A percentile compares a stretch with the other conserved stretches of the same genome.
phyloP scores from a whole-genome alignment of 2,329 filamentous ascomycete species.

The Claviceps spartinae region DNA sequence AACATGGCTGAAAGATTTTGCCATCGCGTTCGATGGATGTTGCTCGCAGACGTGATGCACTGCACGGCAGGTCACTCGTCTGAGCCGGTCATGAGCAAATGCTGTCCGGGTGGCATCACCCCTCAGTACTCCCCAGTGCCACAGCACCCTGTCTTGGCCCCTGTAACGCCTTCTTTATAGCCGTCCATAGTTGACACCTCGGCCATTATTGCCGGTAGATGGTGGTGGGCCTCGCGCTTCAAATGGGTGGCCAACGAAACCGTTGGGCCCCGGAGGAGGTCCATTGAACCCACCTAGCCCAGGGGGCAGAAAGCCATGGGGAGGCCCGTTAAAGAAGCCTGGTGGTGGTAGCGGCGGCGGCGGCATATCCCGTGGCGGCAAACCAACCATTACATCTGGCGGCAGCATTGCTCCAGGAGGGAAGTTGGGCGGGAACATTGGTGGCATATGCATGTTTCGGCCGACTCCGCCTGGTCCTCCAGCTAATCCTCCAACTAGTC shows the following conservation, averaged over 20 bases:
- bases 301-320: slow-evolving; percentile 39
- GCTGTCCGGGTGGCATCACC: neutral
- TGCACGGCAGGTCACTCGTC: neutral
- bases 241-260: slow-evolving; percentile 34
- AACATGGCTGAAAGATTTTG: neutral
- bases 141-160: neutral
- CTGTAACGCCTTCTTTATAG: slow-evolving; percentile 9
- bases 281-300: slow-evolving; percentile 44
- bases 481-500: slow-evolving; percentile 28
- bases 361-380: slow-evolving; percentile 39
- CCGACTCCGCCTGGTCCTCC: slow-evolving; percentile 18
- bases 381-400: slow-evolving; percentile 34
- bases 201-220: slow-evolving; percentile 29
- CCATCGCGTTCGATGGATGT: neutral
- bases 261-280: slow-evolving; percentile 30
- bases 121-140: neutral
- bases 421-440: slow-evolving; percentile 50
- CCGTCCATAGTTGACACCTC: slow-evolving; percentile 21
- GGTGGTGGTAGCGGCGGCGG: slow-evolving; percentile 44
- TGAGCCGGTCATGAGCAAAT: neutral
- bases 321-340: slow-evolving; percentile 39
- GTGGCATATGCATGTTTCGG: slow-evolving; percentile 36
- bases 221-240: slow-evolving; percentile 42
- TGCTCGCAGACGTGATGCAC: neutral
- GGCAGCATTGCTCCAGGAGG: slow-evolving; percentile 33